A percentile compares a stretch with the other conserved stretches of the same genome.
Conservation (phyloP, 1,284 basidiomycete genomes). For the Apiotrichum mycotoxinovorans region DNA sequence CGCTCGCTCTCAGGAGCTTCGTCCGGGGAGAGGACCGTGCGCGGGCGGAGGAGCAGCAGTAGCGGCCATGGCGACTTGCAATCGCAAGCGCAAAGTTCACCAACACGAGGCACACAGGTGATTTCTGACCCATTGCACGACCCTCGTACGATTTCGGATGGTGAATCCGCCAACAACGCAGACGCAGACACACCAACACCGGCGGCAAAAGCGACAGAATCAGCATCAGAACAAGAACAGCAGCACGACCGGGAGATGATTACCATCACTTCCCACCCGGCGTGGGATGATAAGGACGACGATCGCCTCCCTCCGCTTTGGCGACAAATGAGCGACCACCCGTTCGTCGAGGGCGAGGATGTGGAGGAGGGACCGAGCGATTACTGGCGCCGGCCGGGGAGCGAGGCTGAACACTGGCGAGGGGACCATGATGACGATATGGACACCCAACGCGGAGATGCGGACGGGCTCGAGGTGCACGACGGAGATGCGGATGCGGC, state of each 20-base stretch:
- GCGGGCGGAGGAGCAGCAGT: too few species aligned
- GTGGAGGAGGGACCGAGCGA: conserved; percentile 21
- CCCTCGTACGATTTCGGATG: background rate
- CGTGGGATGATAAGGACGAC: background rate
- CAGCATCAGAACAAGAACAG: background rate
- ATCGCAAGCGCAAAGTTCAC: background rate
- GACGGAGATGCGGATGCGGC: conserved; percentile 9
- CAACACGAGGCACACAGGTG: background rate
- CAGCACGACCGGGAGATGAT: background rate
- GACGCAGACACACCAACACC: too few species aligned
- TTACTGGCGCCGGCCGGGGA: conserved; percentile 15
- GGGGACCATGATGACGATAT: background rate
- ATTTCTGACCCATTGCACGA: background rate
- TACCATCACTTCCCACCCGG: background rate
- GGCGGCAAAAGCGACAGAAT: too few species aligned
- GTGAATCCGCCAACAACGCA: background rate
- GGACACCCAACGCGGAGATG: background rate
- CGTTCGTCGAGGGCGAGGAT: conserved; percentile 6
- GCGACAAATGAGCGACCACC: conserved; percentile 12
- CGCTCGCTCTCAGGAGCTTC: too few species aligned
- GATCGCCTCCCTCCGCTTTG: conserved; percentile 9
- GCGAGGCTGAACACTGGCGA: background rate
- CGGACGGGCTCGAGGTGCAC: conserved; percentile 4
- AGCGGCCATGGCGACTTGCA: too few species aligned
- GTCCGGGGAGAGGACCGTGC: too few species aligned